A percentile compares a stretch with the other conserved stretches of the same genome.
Evolutionary conservation across 2,329 filamentous ascomycete species (phyloP).

Genomic region (Ustilaginoidea virens): DNA sequence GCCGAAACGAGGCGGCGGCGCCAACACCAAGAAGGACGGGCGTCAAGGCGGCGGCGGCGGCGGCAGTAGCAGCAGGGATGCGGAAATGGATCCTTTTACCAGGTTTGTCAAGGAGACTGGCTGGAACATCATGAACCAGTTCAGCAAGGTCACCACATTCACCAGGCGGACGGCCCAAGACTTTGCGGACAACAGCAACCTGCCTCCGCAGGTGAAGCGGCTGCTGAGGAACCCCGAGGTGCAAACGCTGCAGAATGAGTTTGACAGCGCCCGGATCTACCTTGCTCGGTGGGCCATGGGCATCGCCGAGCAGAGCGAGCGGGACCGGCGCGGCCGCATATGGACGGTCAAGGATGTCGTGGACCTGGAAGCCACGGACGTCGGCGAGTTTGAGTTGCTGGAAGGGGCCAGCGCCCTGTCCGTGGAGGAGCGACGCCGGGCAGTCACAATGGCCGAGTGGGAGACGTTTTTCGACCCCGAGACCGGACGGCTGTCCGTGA

Average conservation of each 20-base stretch:
- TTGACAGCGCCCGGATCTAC: slow-evolving; percentile 89
- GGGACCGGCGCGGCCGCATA: slow-evolving; percentile 69
- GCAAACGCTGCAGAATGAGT: slow-evolving; percentile 89
- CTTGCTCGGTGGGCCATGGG: slow-evolving; percentile 97
- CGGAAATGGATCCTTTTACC: slow-evolving; percentile 78
- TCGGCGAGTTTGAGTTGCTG: slow-evolving; percentile 90
- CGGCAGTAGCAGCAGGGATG: slow-evolving; percentile 36
- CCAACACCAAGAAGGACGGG: slow-evolving; percentile 8
- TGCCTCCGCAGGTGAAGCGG: slow-evolving; percentile 76
- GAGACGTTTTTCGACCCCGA: slow-evolving; percentile 68
- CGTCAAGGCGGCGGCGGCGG: slow-evolving; percentile 12
- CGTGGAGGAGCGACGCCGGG: slow-evolving; percentile 60
- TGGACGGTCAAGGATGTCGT: slow-evolving; percentile 90
- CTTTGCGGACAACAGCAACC: slow-evolving; percentile 74
- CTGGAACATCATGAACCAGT: slow-evolving; percentile 93
- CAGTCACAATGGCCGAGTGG: slow-evolving; percentile 77
- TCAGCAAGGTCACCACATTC: slow-evolving; percentile 95
- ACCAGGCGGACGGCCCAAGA: slow-evolving; percentile 85
- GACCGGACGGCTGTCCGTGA: slow-evolving; percentile 62
- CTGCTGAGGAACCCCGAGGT: slow-evolving; percentile 86
- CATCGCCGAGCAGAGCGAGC: slow-evolving; percentile 90
- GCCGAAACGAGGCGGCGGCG: no score
- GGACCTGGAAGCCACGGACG: slow-evolving; percentile 84
- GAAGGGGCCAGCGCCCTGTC: slow-evolving; percentile 63
- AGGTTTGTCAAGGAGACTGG: slow-evolving; percentile 89